Percentiles rank a stretch among this genome's conserved stretches.
Conservation (phyloP, 139 green algal species). For the Tetraselmis striata region DNA sequence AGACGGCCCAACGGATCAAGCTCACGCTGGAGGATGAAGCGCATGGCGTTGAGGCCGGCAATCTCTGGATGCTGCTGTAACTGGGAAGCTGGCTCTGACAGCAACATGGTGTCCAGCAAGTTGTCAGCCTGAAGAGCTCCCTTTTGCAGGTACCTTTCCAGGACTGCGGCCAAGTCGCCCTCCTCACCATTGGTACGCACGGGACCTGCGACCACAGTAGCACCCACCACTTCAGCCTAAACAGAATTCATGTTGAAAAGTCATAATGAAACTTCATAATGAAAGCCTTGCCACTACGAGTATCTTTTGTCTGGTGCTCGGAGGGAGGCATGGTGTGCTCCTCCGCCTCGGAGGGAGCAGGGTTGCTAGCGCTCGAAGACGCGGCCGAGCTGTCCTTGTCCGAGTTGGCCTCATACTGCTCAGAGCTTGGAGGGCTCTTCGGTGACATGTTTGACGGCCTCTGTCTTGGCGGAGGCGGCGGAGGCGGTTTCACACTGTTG, state of each 20-base stretch:
- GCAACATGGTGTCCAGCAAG: neutral
- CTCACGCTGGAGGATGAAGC: neutral
- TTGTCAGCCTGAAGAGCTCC: neutral
- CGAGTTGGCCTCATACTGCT: no score
- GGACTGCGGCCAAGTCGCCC: neutral
- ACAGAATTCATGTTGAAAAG: neutral
- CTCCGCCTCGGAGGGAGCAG: neutral
- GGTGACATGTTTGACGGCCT: neutral
- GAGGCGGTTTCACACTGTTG: neutral
- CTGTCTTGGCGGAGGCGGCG: neutral
- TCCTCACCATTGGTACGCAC: neutral
- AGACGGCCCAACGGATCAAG: neutral
- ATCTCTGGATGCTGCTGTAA: no score
- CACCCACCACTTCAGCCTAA: neutral
- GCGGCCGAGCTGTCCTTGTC: neutral
- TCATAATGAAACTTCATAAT: no score
- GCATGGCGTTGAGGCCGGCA: neutral
- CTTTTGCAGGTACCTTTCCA: neutral
- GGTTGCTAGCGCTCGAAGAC: neutral
- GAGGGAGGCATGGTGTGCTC: no score
- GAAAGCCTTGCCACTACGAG: no score
- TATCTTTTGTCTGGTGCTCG: no score
- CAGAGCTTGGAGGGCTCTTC: no score
- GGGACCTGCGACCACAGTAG: neutral
- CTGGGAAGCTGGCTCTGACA: neutral